Base-by-base conservation (phyloP, 2,329 filamentous ascomycete genomes). In the Sphaerostilbella broomeana region DNA sequence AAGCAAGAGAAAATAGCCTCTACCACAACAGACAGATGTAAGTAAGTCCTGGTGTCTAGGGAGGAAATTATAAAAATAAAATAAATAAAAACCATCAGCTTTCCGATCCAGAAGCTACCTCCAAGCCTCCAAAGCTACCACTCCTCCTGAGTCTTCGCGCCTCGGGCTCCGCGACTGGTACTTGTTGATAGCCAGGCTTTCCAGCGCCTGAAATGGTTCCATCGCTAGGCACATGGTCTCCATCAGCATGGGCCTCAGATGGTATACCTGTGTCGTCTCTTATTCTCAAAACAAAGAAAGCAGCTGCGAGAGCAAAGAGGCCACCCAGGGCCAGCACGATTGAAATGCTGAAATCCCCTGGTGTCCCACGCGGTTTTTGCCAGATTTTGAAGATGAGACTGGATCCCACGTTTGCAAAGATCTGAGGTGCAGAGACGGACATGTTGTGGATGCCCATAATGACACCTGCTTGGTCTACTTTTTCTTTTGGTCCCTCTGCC, bases 371-470 rank as follows among this genome's bases (percentile, higher is more conserved):
- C 1, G 86, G 87, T 61, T 94, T 95, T 65, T 97, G 89, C 53
- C 90, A 75, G 27, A 82, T 67, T 55, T 79, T 81, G 67, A 97
- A 97, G 46, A 97, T 84, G 44, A 84, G 68, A 55, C 84, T 88
- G 44, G 86, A 90, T 17, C 84, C 79, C 19, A 95, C 65, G 5
- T 88, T 95, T 9, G 90, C 88, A 39, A 95, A 73, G 45, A 95
- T 89, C 58, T 97, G 90, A 2, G 90, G 90, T 5, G 87, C 81
- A 1, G 89, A 87, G 50, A 97, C 85, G 12, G 89, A 83, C 65
- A 97, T 90, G 60, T 97, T 97, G 68, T 97, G 90, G 39, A 97
- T 88, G 7, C 90, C 90, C 2, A 97, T 73, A 30, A 97, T 87
- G 27, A 95, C 84, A 28, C 90, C 88, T 4, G 88, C 86, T 57